Evolutionary conservation across 192 early-diverging fungal genomes (phyloP).

Genomic region (Coemansia umbellata): DNA sequence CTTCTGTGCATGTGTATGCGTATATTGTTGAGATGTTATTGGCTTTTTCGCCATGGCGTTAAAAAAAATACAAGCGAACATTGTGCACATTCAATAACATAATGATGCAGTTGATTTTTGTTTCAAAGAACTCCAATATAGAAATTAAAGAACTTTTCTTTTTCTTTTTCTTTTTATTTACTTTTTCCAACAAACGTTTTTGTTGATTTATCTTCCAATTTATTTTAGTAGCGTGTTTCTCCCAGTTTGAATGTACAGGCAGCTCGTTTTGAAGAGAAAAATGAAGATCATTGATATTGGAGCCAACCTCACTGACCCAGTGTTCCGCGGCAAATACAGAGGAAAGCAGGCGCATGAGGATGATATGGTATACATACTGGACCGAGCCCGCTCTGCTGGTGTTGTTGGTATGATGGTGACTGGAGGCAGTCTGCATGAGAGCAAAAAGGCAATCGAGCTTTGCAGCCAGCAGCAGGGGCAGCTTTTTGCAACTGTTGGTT

Average conservation of each 20-base stretch:
- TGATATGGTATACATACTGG: constrained; percentile 62
- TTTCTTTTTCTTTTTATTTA: no score
- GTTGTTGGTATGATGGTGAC: constrained; percentile 83
- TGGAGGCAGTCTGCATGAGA: constrained; percentile 61
- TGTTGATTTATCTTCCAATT: no score
- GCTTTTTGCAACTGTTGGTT: constrained; percentile 78
- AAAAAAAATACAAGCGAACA: no score
- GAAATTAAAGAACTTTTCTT: no score
- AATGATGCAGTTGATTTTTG: no score
- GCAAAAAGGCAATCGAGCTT: constrained; percentile 58
- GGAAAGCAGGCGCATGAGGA: constrained; percentile 73
- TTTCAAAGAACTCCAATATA: no score
- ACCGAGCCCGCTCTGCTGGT: constrained; percentile 61
- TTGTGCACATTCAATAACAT: no score
- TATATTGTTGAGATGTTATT: not conserved
- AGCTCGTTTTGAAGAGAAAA: not conserved
- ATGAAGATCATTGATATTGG: constrained; percentile 72
- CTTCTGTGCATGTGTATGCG: not conserved
- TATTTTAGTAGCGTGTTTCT: no score
- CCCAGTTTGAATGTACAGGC: not conserved
- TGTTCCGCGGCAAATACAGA: constrained; percentile 80
- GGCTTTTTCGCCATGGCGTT: not conserved
- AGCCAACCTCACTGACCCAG: constrained; percentile 82
- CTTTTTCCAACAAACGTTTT: no score
- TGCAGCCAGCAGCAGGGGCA: constrained; percentile 44